These are phyloP conservation scores for Chlorencoelia australis DNA, from an alignment of 2,329 filamentous ascomycete species.

Conservation along the genomic window DNA sequence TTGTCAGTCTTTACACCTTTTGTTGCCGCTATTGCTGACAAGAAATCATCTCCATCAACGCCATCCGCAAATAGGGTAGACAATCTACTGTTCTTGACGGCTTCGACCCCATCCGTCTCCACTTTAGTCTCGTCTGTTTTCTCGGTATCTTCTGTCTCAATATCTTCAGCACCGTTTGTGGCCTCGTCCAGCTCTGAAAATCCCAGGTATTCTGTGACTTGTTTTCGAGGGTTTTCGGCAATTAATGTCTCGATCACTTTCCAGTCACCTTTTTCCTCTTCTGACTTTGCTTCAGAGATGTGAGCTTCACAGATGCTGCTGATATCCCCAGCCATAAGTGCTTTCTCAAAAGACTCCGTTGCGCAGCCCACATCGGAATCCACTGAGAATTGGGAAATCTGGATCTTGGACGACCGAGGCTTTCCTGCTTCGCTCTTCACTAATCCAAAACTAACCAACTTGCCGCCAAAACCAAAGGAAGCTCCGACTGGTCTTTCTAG, in stretches of 20 bases:
- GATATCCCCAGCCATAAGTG: constrained; percentile 69
- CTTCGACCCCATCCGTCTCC: constrained; percentile 35
- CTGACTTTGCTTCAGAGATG: constrained; percentile 62
- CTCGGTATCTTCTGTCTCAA: constrained; percentile 25
- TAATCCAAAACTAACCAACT: constrained; percentile 67
- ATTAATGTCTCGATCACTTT: constrained; percentile 84
- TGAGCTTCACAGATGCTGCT: constrained; percentile 70
- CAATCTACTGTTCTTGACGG: constrained; percentile 48
- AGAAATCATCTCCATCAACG: constrained; percentile 71
- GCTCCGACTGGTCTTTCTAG: constrained; percentile 74
- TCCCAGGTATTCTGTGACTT: constrained; percentile 83
- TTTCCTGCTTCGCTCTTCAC: constrained; percentile 50
- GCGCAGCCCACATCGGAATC: constrained; percentile 77
- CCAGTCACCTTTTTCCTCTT: constrained; percentile 95
- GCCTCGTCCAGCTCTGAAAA: constrained; percentile 49
- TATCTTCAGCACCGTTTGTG: constrained; percentile 37
- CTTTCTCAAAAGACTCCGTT: constrained; percentile 78
- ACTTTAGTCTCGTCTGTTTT: constrained; percentile 37
- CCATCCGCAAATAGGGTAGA: constrained; percentile 75
- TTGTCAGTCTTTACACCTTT: constrained; percentile 91
- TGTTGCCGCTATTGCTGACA: constrained; percentile 73
- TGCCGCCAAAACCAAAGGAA: constrained; percentile 92
- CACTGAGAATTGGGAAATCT: constrained; percentile 79
- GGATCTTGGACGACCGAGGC: constrained; percentile 61
- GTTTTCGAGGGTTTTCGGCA: constrained; percentile 72